These are phyloP conservation scores for Hypoxylon fragiforme DNA, from an alignment of 495 filamentous ascomycete genomes.

Conservation along the genomic window DNA sequence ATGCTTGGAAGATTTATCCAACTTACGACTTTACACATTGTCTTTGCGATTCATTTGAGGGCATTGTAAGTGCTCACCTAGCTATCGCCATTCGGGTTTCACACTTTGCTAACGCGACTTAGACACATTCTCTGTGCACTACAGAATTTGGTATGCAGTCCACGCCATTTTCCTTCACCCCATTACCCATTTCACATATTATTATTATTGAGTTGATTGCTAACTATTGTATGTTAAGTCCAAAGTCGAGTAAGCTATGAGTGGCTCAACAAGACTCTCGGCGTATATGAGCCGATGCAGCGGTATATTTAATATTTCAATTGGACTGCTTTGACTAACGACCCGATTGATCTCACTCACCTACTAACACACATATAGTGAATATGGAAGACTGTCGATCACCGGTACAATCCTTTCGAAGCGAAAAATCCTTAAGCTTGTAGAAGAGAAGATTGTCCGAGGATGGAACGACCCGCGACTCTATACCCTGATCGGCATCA, in stretches of 20 bases:
- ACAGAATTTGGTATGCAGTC: constrained; percentile 74
- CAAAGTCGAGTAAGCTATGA: constrained; percentile 72
- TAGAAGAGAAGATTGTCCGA: constrained; percentile 70
- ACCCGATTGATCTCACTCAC: no score
- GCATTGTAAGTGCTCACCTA: constrained; percentile 61
- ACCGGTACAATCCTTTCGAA: constrained; percentile 83
- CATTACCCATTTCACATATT: background rate
- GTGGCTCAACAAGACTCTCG: constrained; percentile 75
- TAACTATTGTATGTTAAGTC: constrained; percentile 11
- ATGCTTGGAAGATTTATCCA: constrained; percentile 82
- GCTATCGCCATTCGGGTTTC: background rate
- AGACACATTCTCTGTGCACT: constrained; percentile 84
- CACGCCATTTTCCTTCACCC: background rate
- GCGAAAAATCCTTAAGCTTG: constrained; percentile 75
- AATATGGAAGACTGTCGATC: constrained; percentile 77
- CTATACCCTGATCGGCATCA: constrained; percentile 84
- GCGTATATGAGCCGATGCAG: constrained; percentile 84
- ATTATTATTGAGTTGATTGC: background rate
- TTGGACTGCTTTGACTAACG: no score
- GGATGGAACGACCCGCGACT: constrained; percentile 90
- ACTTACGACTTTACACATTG: constrained; percentile 93
- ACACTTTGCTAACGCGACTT: background rate
- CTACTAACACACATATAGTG: constrained; percentile 18
- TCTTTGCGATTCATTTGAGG: constrained; percentile 86
- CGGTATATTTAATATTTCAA: constrained; percentile 39